Percentiles rank a stretch among this genome's conserved stretches.
phyloP scores from a whole-genome alignment of 1,139 yeast genomes.

The Protomyces inouyei region DNA sequence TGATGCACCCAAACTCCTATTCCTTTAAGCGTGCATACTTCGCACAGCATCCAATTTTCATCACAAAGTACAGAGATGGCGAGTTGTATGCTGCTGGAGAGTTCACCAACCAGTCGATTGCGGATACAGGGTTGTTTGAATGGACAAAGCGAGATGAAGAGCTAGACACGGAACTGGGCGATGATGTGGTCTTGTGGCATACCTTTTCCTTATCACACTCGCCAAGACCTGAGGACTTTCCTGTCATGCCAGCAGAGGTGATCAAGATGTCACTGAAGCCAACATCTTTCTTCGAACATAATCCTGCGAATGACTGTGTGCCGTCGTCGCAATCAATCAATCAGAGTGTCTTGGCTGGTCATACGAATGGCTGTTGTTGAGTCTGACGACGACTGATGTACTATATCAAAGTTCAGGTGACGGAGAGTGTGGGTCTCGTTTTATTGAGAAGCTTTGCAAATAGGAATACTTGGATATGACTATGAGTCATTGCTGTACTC shows the following conservation, averaged over 20 bases:
- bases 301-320: slow-evolving; percentile 16
- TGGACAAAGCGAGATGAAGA: slow-evolving; percentile 39
- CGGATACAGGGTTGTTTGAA: slow-evolving; percentile 8
- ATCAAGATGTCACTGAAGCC: slow-evolving; percentile 15
- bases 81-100: slow-evolving; percentile 73
- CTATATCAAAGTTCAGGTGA: too few relatives aligned
- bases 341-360: neutral
- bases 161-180: slow-evolving; percentile 63
- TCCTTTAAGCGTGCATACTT: slow-evolving; percentile 78
- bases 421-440: too few relatives aligned
- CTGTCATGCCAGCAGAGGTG: slow-evolving; percentile 51
- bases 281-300: slow-evolving; percentile 7
- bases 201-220: slow-evolving; percentile 79
- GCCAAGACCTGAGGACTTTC: slow-evolving; percentile 87
- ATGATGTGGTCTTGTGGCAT: slow-evolving; percentile 68
- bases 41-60: slow-evolving; percentile 63
- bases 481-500: too few relatives aligned
- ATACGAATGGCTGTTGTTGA: neutral
- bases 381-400: too few relatives aligned
- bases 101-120: slow-evolving; percentile 35
- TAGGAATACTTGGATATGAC: too few relatives aligned
- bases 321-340: slow-evolving; percentile 1
- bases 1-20: slow-evolving; percentile 68
- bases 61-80: slow-evolving; percentile 59
- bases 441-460: too few relatives aligned